phyloP scores from a whole-genome alignment of 257 asterid species.

The Nyctanthes arbortristis region DNA sequence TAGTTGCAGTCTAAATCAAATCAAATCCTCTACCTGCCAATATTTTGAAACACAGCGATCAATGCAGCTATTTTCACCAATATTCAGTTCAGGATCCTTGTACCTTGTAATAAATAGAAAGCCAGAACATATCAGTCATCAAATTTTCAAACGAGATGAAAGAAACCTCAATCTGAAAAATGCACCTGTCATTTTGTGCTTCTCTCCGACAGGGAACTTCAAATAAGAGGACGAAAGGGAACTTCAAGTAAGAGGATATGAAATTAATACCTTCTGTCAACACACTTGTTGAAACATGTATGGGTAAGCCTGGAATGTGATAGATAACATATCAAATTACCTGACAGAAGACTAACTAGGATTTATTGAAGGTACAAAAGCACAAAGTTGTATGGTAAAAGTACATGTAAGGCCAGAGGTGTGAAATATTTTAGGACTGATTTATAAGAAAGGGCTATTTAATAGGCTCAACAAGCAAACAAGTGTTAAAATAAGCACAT shows the following conservation, averaged over 20 bases:
- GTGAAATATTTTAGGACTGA: background rate
- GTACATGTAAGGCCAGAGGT: background rate
- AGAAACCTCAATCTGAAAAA: background rate
- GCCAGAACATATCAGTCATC: background rate
- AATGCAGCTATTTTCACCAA: constrained; percentile 55
- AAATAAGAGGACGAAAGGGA: background rate
- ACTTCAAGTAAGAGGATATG: background rate
- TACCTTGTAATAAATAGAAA: constrained; percentile 24
- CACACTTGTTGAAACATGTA: constrained; percentile 48
- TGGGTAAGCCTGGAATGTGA: constrained; percentile 38
- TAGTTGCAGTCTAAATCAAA: background rate
- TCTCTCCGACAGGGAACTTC: background rate
- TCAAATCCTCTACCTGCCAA: constrained; percentile 38
- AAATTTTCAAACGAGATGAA: background rate
- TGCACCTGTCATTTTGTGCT: background rate
- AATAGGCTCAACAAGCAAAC: background rate
- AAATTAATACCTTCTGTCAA: constrained; percentile 37
- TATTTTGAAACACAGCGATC: constrained; percentile 58
- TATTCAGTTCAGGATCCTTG: constrained; percentile 40
- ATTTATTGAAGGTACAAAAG: background rate
- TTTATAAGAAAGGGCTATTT: background rate
- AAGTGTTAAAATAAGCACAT: background rate
- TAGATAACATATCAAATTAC: background rate
- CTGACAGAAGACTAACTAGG: background rate
- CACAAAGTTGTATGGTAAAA: background rate